Evolutionary conservation across 2,329 filamentous ascomycete genomes (phyloP), one percentile per base, ranked within the genome.

Genomic region (Alternaria incomplexa): DNA sequence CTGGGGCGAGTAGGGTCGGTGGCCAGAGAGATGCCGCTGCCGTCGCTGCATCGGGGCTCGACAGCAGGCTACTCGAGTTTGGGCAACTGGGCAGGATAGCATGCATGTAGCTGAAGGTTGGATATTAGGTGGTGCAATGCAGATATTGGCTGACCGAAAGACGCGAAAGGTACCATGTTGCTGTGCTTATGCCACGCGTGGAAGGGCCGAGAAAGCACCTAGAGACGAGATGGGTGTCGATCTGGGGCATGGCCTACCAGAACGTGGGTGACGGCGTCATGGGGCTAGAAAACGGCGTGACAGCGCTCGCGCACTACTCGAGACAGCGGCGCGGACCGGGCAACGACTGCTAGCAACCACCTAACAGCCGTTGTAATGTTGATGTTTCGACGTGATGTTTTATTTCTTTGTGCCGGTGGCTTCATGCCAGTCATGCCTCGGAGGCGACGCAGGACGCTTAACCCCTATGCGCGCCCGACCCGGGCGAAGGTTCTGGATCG

Each of bases 321-420:
- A 36, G 58, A 66, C 63, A 62, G 63, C 67, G 67, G 68, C 45
- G 67, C 68, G 68, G 67, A 55, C 68, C 68, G 68, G 45, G 52
- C 26, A 50, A 32, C 28, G 30, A 44, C 46, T 32, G 45, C 36
- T 44, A 40, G 55, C 55, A 58, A 25, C 40, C 43, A 30, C 36
- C 56, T 63, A 66, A 47, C 40, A 61, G 57, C 57, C 62, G 57
- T 56, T 65, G 51, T 15, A 6, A 25, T 12, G 17, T 25, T 32
- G 20, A 17, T 20, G 36, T 22, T 56, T 20, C n/a, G 22, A 20
- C n/a, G 46, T 7, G 46, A 50, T 8, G 46, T 13, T 52, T 40
- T 52, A 11, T n/a, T 51, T 52, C 28, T 25, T 52, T 17, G 20
- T 32, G 48, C 28, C 10, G 28, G 25, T 50, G 22, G 20, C 10